Evolutionary conservation across 768 basidiomycete genomes (phyloP).

Genomic region (Dacryopinax primogenitus): DNA sequence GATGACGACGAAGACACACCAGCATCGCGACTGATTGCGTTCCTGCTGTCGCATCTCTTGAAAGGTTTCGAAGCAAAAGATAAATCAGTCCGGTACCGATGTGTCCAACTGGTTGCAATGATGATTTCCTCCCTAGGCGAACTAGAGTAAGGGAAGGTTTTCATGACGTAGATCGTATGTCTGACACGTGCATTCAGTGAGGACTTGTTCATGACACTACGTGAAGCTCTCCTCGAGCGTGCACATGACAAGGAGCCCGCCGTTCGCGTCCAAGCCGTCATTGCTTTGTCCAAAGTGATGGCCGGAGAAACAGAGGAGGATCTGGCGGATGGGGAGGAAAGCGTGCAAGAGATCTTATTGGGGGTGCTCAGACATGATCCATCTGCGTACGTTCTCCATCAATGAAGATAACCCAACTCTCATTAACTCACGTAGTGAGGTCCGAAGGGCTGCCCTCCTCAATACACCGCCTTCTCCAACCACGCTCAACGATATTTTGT

Average conservation of each 20-base stretch:
- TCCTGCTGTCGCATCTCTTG: slow-evolving; percentile 58
- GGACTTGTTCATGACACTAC: slow-evolving; percentile 53
- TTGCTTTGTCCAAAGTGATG: slow-evolving; percentile 65
- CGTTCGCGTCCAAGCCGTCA: slow-evolving; percentile 66
- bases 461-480: slow-evolving; percentile 47
- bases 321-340: slow-evolving; percentile 33
- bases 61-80: slow-evolving; percentile 75
- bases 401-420: background rate
- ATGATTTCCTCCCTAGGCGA: slow-evolving; percentile 71
- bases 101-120: slow-evolving; percentile 60
- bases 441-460: slow-evolving; percentile 64
- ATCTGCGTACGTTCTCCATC: slow-evolving; percentile 45
- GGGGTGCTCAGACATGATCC: slow-evolving; percentile 59
- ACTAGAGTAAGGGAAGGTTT: slow-evolving; percentile 55
- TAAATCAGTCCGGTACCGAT: slow-evolving; percentile 72
- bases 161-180: background rate
- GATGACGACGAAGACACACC: slow-evolving; percentile 48
- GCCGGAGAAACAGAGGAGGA: slow-evolving; percentile 54
- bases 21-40: slow-evolving; percentile 52
- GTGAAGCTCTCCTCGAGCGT: slow-evolving; percentile 53
- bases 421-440: slow-evolving; percentile 48
- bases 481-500: slow-evolving; percentile 55
- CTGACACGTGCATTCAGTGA: slow-evolving; percentile 39
- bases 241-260: slow-evolving; percentile 63
- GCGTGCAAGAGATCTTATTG: slow-evolving; percentile 47